Evolutionary conservation across 495 filamentous ascomycete species (phyloP).

Genomic region (Astrothelium macrocarpum): DNA sequence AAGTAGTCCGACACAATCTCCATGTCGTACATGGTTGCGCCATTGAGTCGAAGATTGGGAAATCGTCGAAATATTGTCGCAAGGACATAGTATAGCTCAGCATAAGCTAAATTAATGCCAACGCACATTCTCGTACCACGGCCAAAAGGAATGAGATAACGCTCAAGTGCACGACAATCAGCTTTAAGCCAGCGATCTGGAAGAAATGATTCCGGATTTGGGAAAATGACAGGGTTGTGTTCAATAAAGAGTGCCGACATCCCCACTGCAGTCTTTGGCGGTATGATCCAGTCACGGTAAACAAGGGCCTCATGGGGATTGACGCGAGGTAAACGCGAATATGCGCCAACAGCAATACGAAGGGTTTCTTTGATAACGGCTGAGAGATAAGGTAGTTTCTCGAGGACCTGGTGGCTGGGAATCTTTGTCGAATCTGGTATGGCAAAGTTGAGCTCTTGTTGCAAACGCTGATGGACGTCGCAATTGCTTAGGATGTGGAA

Average conservation of each 20-base stretch:
- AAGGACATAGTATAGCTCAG: constrained; percentile 33
- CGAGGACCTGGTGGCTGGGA: constrained; percentile 17
- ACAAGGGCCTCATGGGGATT: constrained; percentile 18
- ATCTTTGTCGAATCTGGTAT: constrained; percentile 15
- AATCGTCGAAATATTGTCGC: constrained; percentile 34
- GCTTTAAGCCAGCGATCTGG: constrained; percentile 18
- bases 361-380: constrained; percentile 39
- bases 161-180: constrained; percentile 12
- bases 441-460: constrained; percentile 21
- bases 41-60: constrained; percentile 28
- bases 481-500: constrained; percentile 27
- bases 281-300: constrained; percentile 22
- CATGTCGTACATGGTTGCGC: constrained; percentile 34
- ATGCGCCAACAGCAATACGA: constrained; percentile 29
- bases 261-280: constrained; percentile 31
- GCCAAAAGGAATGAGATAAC: constrained; percentile 28
- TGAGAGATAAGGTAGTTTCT: constrained; percentile 33
- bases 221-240: constrained; percentile 7
- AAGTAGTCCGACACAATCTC: constrained; percentile 18
- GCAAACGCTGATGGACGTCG: constrained; percentile 16
- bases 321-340: constrained; percentile 25
- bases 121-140: constrained; percentile 31
- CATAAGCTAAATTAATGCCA: constrained; percentile 35
- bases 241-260: constrained; percentile 26
- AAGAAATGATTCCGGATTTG: constrained; percentile 11